A percentile compares a stretch with the other conserved stretches of the same genome.
Evolutionary conservation across 2,329 filamentous ascomycete species (phyloP).

Genomic region (Cytospora leucostoma): DNA sequence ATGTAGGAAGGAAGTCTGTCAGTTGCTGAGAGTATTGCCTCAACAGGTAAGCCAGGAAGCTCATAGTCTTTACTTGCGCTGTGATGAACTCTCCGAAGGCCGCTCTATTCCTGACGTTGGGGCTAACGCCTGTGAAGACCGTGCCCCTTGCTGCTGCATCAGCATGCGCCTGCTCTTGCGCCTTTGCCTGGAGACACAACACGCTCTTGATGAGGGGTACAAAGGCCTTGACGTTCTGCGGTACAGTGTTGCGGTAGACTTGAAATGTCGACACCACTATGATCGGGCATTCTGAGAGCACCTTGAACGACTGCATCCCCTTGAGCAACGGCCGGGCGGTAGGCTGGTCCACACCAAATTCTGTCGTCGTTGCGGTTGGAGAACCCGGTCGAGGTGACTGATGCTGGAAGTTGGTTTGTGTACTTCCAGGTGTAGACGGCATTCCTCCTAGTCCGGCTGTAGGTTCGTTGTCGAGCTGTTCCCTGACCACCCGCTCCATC

Average conservation of each 20-base stretch:
- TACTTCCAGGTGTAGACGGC: slow-evolving; percentile 67
- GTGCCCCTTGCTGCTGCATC: slow-evolving; percentile 78
- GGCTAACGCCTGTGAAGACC: slow-evolving; percentile 90
- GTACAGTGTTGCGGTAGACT: slow-evolving; percentile 78
- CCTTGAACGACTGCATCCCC: slow-evolving; percentile 99
- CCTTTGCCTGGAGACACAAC: slow-evolving; percentile 83
- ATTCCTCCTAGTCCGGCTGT: slow-evolving; percentile 56
- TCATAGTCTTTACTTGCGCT: slow-evolving; percentile 99
- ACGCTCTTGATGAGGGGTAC: slow-evolving; percentile 93
- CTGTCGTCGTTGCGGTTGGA: slow-evolving; percentile 78
- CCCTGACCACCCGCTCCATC: slow-evolving; percentile 91
- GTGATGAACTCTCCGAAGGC: slow-evolving; percentile 98
- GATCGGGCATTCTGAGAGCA: slow-evolving; percentile 95
- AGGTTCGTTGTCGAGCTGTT: slow-evolving; percentile 83
- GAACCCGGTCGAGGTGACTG: slow-evolving; percentile 83
- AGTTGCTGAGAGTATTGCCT: slow-evolving; percentile 85
- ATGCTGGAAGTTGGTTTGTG: slow-evolving; percentile 66
- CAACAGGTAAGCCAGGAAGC: slow-evolving; percentile 90
- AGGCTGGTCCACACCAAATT: slow-evolving; percentile 81
- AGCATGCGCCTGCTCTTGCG: slow-evolving; percentile 86
- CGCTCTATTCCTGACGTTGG: slow-evolving; percentile 87
- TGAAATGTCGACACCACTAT: slow-evolving; percentile 99
- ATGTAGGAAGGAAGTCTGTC: slow-evolving; percentile 79
- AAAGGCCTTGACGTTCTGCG: slow-evolving; percentile 85
- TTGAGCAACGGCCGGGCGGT: slow-evolving; percentile 77